These are phyloP conservation scores for Exophiala aquamarina DNA, from an alignment of 2,329 filamentous ascomycete species.

Conservation along the genomic window DNA sequence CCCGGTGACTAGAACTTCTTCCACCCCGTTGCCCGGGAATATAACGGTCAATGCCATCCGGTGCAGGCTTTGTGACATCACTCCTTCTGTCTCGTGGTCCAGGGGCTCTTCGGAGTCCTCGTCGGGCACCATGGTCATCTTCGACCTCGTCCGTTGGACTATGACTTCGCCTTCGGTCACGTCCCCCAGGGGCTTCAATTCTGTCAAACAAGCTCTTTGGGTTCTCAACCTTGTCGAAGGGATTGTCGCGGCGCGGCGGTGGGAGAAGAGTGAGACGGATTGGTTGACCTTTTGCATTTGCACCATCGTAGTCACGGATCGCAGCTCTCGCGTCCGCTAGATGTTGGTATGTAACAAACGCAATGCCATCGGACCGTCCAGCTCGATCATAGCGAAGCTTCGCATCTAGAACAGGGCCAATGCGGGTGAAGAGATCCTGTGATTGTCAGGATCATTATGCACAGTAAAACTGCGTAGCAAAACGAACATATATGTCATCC, in stretches of 20 bases:
- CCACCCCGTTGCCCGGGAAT: slow-evolving; percentile 60
- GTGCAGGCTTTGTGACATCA: slow-evolving; percentile 55
- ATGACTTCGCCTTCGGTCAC: slow-evolving; percentile 41
- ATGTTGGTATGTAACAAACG: slow-evolving; percentile 76
- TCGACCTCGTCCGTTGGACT: slow-evolving; percentile 40
- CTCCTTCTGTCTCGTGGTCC: slow-evolving; percentile 52
- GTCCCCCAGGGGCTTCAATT: slow-evolving; percentile 48
- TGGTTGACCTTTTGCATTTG: slow-evolving; percentile 85
- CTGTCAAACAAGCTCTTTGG: slow-evolving; percentile 67
- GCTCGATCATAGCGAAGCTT: slow-evolving; percentile 81
- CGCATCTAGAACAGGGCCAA: slow-evolving; percentile 69
- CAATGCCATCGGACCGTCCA: slow-evolving; percentile 81
- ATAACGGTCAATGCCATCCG: slow-evolving; percentile 76
- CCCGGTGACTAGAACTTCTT: slow-evolving; percentile 41
- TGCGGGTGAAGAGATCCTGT: slow-evolving; percentile 76
- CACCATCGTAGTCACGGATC: slow-evolving; percentile 78
- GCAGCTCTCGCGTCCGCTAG: slow-evolving; percentile 71
- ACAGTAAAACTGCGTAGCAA: slow-evolving; percentile 3
- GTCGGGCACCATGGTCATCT: slow-evolving; percentile 36
- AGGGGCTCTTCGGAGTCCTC: slow-evolving; percentile 36
- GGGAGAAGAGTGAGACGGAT: slow-evolving; percentile 72
- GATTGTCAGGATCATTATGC: slow-evolving; percentile 9
- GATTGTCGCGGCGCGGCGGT: slow-evolving; percentile 44
- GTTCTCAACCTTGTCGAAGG: slow-evolving; percentile 51
- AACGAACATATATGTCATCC: slow-evolving; percentile 72